phyloP scores from a whole-genome alignment of 257 asterid species.

The Primulina huaijiensis region DNA sequence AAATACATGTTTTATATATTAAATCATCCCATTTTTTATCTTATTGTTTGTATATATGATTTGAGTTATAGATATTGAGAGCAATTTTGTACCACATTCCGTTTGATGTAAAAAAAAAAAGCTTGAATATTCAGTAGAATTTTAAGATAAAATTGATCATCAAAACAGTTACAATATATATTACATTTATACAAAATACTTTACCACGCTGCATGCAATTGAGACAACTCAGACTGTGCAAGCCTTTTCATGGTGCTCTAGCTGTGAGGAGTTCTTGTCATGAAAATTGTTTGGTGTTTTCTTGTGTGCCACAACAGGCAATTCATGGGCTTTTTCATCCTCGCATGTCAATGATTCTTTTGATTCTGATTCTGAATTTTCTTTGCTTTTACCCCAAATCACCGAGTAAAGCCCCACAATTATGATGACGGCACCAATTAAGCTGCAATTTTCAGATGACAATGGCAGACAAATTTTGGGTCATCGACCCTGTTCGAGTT shows the following conservation, averaged over 20 bases:
- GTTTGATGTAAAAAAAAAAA: too few species aligned
- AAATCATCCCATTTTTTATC: too few species aligned
- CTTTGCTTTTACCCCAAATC: slow-evolving; percentile 86
- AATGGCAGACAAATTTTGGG: not conserved
- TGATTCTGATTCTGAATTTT: slow-evolving; percentile 29
- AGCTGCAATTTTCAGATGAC: slow-evolving; percentile 32
- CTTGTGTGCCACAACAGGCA: slow-evolving; percentile 38
- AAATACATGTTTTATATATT: too few species aligned
- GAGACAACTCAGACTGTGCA: not conserved
- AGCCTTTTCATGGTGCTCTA: slow-evolving; percentile 22
- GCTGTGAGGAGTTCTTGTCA: not conserved
- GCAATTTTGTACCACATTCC: too few species aligned
- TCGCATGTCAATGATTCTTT: slow-evolving; percentile 19
- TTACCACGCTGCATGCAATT: not conserved
- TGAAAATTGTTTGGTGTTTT: slow-evolving; percentile 4
- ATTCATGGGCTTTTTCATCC: slow-evolving; percentile 28
- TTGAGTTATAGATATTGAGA: too few species aligned
- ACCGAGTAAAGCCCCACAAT: slow-evolving; percentile 72
- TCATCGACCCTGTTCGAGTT: too few species aligned
- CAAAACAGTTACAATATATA: not conserved
- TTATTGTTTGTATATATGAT: too few species aligned
- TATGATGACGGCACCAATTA: slow-evolving; percentile 67
- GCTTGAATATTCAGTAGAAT: not conserved
- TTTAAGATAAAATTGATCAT: not conserved
- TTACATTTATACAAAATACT: not conserved